Conservation (phyloP, 1,139 yeast species). For the Neolecta irregularis region DNA sequence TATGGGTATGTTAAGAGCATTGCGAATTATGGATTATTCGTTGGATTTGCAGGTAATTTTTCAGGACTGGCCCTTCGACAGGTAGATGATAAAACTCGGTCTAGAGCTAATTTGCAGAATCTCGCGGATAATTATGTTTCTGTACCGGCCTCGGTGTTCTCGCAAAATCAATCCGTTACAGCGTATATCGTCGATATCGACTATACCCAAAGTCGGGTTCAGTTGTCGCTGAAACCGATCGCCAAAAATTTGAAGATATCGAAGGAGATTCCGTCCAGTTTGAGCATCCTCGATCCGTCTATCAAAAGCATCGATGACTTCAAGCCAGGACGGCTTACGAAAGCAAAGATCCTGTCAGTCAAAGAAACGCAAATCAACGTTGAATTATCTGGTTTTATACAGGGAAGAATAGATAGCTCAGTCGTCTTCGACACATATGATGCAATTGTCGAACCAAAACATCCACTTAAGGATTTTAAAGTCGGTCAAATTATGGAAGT, state of each 20-base stretch:
- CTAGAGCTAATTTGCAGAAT: constrained; percentile 32
- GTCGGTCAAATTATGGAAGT: constrained; percentile 46
- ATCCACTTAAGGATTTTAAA: constrained; percentile 47
- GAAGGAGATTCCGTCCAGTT: constrained; percentile 46
- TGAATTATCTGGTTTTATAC: constrained; percentile 58
- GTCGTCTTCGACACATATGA: constrained; percentile 44
- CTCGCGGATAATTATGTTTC: constrained; percentile 37
- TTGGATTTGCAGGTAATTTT: constrained; percentile 63
- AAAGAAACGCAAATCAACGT: constrained; percentile 66
- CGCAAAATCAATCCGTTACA: constrained; percentile 8
- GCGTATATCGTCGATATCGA: constrained; percentile 27
- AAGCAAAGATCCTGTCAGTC: constrained; percentile 45
- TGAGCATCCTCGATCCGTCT: constrained; percentile 23
- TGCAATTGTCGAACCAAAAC: constrained; percentile 41
- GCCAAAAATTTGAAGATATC: constrained; percentile 17
- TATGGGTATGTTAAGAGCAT: constrained; percentile 69
- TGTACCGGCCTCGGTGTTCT: constrained; percentile 14
- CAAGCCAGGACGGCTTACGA: constrained; percentile 44
- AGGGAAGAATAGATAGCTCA: constrained; percentile 67
- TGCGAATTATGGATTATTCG: constrained; percentile 61
- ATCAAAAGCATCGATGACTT: constrained; percentile 31
- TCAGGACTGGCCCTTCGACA: constrained; percentile 67
- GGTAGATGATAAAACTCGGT: constrained; percentile 1
- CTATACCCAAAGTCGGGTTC: constrained; percentile 26
- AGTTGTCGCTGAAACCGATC: constrained; percentile 44